phyloP scores from a whole-genome alignment of 805 yeast species.

The Saccharomyces paradoxus region DNA sequence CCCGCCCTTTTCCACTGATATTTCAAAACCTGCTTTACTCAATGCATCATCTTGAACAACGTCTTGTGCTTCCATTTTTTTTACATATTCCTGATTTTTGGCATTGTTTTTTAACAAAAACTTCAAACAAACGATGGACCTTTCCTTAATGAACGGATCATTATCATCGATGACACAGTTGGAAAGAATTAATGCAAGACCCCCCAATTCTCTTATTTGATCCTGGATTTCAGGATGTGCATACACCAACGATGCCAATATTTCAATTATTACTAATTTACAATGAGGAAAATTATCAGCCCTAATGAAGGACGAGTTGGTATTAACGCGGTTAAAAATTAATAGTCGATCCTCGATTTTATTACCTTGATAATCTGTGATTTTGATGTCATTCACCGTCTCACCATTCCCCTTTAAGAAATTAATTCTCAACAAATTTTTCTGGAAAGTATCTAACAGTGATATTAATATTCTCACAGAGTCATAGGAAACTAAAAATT shows the following conservation, averaged over 20 bases:
- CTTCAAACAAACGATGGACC: conserved; percentile 71
- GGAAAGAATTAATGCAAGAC: conserved; percentile 62
- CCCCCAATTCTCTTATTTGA: conserved; percentile 52
- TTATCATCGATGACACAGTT: conserved; percentile 80
- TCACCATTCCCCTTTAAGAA: conserved; percentile 21
- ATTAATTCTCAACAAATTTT: conserved; percentile 28
- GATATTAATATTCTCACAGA: conserved; percentile 30
- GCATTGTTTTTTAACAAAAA: conserved; percentile 56
- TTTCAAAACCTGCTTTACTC: conserved; percentile 70
- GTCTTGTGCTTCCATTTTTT: conserved; percentile 65
- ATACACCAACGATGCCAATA: conserved; percentile 50
- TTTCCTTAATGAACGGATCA: conserved; percentile 82
- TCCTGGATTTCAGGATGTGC: conserved; percentile 57
- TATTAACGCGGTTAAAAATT: conserved; percentile 20
- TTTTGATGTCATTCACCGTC: conserved; percentile 15
- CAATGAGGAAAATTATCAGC: conserved; percentile 49
- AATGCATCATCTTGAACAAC: conserved; percentile 51
- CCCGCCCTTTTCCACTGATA: conserved; percentile 58
- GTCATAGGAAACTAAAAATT: conserved; percentile 31
- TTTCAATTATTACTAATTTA: conserved; percentile 59
- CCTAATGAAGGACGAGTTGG: conserved; percentile 12
- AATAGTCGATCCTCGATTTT: conserved; percentile 27
- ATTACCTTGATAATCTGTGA: conserved; percentile 17
- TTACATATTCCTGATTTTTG: conserved; percentile 69
- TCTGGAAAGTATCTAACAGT: conserved; percentile 28